phyloP scores from a whole-genome alignment of 2,329 filamentous ascomycete species.

The Ophiobolus disseminans region DNA sequence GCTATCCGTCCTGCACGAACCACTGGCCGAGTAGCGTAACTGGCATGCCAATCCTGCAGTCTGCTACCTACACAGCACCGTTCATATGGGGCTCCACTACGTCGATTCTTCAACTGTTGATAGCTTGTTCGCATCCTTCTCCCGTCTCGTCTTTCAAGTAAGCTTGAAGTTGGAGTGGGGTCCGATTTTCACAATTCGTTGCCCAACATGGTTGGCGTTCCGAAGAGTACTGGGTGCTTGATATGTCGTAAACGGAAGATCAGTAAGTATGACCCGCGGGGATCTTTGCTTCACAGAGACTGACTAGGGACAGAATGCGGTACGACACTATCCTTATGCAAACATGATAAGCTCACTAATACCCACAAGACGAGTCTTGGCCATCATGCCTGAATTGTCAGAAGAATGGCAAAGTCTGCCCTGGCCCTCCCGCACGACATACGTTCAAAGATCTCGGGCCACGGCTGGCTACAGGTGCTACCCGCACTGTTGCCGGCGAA shows the following conservation, averaged over 20 bases:
- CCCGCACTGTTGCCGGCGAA: conserved; percentile 1
- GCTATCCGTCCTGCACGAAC: conserved; percentile 5
- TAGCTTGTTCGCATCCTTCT: no score
- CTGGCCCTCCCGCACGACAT: conserved; percentile 42
- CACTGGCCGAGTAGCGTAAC: conserved; percentile 13
- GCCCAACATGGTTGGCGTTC: conserved; percentile 42
- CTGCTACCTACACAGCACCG: conserved; percentile 9
- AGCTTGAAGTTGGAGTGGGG: conserved; percentile 1
- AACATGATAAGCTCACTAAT: conserved; percentile 13
- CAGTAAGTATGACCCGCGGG: conserved; percentile 28
- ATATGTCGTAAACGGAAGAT: conserved; percentile 45
- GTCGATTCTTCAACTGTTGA: no score
- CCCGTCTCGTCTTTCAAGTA: no score
- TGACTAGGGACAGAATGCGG: conserved; percentile 28
- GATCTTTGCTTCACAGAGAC: conserved; percentile 3
- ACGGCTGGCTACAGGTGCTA: conserved; percentile 14
- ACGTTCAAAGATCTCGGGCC: conserved; percentile 42
- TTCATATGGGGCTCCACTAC: conserved; percentile 2
- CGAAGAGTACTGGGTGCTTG: conserved; percentile 43
- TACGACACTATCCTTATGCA: conserved; percentile 11
- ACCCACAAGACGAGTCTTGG: conserved; percentile 43
- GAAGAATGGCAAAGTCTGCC: conserved; percentile 44
- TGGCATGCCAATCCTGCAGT: conserved; percentile 11
- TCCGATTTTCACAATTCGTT: not conserved
- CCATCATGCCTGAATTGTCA: conserved; percentile 43